Evolutionary conservation across 2,329 filamentous ascomycete genomes (phyloP).

Genomic region (Aspergillus ochraceoroseus): DNA sequence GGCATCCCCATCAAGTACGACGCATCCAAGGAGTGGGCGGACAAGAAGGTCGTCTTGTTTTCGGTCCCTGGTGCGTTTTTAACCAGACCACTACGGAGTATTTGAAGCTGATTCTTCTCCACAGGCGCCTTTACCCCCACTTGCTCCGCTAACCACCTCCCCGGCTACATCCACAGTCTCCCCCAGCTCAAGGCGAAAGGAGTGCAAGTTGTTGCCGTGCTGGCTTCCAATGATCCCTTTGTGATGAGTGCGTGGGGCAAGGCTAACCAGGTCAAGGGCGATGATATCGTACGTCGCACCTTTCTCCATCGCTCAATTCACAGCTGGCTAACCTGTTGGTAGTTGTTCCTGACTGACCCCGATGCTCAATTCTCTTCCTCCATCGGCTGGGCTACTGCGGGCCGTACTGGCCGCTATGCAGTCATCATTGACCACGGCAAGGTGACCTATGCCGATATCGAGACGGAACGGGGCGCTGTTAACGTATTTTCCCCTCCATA

Average conservation of each 20-base stretch:
- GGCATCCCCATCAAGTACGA: constrained; percentile 74
- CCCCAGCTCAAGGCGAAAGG: constrained; percentile 68
- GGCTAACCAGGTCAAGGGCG: constrained; percentile 69
- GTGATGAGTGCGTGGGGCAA: constrained; percentile 88
- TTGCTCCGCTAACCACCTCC: constrained; percentile 73
- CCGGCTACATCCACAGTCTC: constrained; percentile 68
- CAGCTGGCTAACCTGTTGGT: background rate
- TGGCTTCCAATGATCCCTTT: constrained; percentile 75
- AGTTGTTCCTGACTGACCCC: constrained; percentile 70
- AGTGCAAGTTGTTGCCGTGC: constrained; percentile 71
- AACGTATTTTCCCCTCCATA: constrained; percentile 27
- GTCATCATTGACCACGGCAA: constrained; percentile 77
- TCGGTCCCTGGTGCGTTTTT: constrained; percentile 57
- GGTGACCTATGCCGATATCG: constrained; percentile 70
- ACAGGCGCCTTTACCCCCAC: constrained; percentile 82
- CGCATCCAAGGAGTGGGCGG: constrained; percentile 68
- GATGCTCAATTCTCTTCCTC: constrained; percentile 66
- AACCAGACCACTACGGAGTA: no score
- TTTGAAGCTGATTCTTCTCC: no score
- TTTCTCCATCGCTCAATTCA: background rate
- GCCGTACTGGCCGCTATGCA: constrained; percentile 71
- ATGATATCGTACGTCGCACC: constrained; percentile 54
- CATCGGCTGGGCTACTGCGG: constrained; percentile 65
- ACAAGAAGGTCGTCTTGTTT: constrained; percentile 69
- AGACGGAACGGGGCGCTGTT: constrained; percentile 45